These are phyloP conservation scores for Brassica juncea DNA, from an alignment of 345 rosid species.

Conservation along the genomic window DNA sequence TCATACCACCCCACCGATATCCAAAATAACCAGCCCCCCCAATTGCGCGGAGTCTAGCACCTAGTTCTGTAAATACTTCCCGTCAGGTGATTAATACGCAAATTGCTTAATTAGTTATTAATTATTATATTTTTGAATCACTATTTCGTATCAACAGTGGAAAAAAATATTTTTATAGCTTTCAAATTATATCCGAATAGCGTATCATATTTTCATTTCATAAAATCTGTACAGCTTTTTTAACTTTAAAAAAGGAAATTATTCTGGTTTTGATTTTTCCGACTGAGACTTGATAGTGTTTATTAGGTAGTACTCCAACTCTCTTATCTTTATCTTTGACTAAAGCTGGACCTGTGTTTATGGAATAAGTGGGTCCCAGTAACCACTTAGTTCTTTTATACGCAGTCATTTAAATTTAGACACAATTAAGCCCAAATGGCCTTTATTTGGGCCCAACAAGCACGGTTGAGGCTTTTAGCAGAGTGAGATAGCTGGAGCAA, in stretches of 20 bases:
- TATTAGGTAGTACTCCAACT: background rate
- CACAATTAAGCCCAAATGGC: background rate
- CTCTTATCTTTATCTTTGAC: too few relatives aligned
- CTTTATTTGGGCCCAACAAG: background rate
- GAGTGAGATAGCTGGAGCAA: background rate
- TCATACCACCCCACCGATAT: too few relatives aligned
- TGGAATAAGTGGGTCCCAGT: too few relatives aligned
- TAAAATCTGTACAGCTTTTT: constrained; percentile 1
- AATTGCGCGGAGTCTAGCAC: too few relatives aligned
- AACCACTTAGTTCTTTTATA: too few relatives aligned
- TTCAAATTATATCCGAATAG: background rate
- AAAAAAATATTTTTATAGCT: background rate
- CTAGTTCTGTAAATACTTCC: background rate
- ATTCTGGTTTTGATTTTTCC: background rate
- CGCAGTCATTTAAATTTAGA: too few relatives aligned
- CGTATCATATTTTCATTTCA: constrained; percentile 4
- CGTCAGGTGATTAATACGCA: background rate
- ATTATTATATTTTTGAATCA: background rate
- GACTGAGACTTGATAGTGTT: background rate
- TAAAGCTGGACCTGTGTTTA: too few relatives aligned
- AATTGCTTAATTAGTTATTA: background rate
- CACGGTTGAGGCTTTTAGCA: background rate
- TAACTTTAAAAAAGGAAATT: background rate
- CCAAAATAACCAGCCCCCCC: too few relatives aligned
- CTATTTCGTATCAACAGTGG: background rate